phyloP scores from a whole-genome alignment of 2,329 filamentous ascomycete species.

The Aspergillus fijiensis region DNA sequence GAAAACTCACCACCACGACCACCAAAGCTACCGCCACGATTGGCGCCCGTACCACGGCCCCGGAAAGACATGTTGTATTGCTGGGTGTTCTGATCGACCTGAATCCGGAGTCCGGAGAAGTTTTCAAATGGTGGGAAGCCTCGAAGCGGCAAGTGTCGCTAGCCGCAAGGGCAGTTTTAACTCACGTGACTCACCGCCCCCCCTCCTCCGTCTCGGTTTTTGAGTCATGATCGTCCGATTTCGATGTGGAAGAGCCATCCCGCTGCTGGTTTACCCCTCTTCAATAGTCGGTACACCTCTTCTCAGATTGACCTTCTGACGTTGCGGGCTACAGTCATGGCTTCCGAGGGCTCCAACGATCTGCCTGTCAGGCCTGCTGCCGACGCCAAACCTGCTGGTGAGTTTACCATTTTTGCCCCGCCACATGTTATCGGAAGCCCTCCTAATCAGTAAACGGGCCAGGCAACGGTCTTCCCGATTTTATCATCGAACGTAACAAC shows the following conservation, averaged over 20 bases:
- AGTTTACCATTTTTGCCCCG: slow-evolving; percentile 31
- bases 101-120: slow-evolving; percentile 34
- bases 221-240: slow-evolving; percentile 11
- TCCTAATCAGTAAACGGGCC: slow-evolving; percentile 25
- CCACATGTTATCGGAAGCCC: slow-evolving; percentile 33
- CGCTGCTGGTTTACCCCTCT: slow-evolving; percentile 10
- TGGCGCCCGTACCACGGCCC: slow-evolving; percentile 55
- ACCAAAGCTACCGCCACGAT: slow-evolving; percentile 49
- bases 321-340: slow-evolving; percentile 27
- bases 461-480: slow-evolving; percentile 61
- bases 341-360: slow-evolving; percentile 37
- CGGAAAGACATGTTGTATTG: slow-evolving; percentile 62
- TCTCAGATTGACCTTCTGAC: slow-evolving; percentile 15
- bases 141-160: slow-evolving; percentile 45
- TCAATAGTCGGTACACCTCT: slow-evolving; percentile 23
- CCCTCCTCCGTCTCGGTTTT: slow-evolving; percentile 23
- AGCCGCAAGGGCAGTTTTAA: slow-evolving; percentile 35
- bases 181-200: slow-evolving; percentile 39
- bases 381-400: slow-evolving; percentile 28
- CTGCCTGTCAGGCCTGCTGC: slow-evolving; percentile 37
- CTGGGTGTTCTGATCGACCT: slow-evolving; percentile 28
- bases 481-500: slow-evolving; percentile 77
- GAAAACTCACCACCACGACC: slow-evolving; percentile 43
- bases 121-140: slow-evolving; percentile 45
- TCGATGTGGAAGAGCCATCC: slow-evolving; percentile 13